phyloP scores from a whole-genome alignment of 495 filamentous ascomycete genomes.

The Umbilicaria muhlenbergii region DNA sequence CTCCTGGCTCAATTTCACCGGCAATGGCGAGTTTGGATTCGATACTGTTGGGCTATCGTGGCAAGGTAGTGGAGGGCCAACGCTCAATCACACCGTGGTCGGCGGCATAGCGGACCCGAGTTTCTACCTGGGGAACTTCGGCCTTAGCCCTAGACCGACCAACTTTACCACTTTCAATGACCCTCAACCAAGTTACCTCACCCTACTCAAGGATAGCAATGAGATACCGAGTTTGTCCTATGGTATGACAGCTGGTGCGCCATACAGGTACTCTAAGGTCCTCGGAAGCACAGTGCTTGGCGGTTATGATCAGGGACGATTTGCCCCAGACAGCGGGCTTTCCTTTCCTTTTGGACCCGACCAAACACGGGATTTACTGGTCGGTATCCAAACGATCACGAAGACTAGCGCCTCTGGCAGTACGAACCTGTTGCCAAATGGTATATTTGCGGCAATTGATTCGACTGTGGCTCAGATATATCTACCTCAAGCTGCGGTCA shows the following conservation, averaged over 20 bases:
- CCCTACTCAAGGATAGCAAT: conserved; percentile 8
- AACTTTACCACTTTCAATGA: conserved; percentile 17
- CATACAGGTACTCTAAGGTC: conserved; percentile 18
- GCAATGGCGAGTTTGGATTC: conserved; percentile 16
- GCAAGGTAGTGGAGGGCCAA: conserved; percentile 5
- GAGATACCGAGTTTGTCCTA: conserved; percentile 13
- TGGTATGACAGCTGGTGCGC: conserved; percentile 22
- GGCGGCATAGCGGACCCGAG: conserved; percentile 16
- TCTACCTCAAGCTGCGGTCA: conserved; percentile 33
- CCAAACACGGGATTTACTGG: conserved; percentile 30
- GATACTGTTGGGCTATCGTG: conserved; percentile 17
- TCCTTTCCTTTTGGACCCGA: conserved; percentile 33
- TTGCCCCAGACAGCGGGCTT: conserved; percentile 27
- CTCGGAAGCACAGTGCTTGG: conserved; percentile 37
- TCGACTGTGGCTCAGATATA: conserved; percentile 37
- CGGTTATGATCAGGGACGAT: conserved; percentile 36
- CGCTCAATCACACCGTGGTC: conserved; percentile 12
- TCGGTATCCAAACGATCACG: conserved; percentile 27
- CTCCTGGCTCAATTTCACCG: conserved; percentile 9
- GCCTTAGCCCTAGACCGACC: conserved; percentile 12
- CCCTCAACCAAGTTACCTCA: conserved; percentile 15
- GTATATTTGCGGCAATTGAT: conserved; percentile 27
- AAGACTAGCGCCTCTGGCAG: conserved; percentile 12
- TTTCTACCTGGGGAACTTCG: conserved; percentile 19
- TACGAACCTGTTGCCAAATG: neutral